Base-by-base conservation (phyloP, 768 basidiomycete species). In the Lactarius tabidus region DNA sequence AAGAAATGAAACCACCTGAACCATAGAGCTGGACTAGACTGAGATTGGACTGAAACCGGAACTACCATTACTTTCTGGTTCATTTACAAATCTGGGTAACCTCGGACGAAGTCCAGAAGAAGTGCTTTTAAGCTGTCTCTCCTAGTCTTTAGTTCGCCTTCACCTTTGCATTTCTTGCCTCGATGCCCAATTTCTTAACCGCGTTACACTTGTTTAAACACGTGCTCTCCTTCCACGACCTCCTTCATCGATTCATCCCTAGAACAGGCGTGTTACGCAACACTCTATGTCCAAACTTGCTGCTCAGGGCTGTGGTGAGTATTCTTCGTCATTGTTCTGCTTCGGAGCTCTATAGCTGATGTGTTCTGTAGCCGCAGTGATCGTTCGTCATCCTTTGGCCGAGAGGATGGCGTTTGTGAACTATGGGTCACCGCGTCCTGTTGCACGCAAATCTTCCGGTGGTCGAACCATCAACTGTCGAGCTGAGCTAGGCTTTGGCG, bases 181-280 rank as follows among this genome's bases (percentile, higher is more conserved):
- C 43, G 26, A 51, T 39, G 9, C 43, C 18, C 36, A 43, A 20
- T 10, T 51, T 33, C 59, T 23, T n/a, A 23, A 26, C 15, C 23
- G 10, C 23, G 12, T 14, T 15, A 18, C 45, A 26, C 23, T 4
- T n/a, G 29, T 15, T 51, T n/a, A 35, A 35, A 29, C 35, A 66
- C 45, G 65, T 39, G 56, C 20, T 53, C 51, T 58, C 4, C 57
- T 1, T 52, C 59, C 48, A 61, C 58, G 2, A 56, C 55, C 23
- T 66, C 65, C 23, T 33, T 66, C 31, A 28, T 66, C 48, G n/a
- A n/a, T n/a, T n/a, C 65, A 62, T 36, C 18, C 33, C 9, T 51
- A 66, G 57, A 66, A 54, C 26, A 66, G 55, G 60, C 56, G 65
- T 62, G 39, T 66, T 23, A 62, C 65, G 38, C 60, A 56, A 45